Base-by-base conservation (phyloP, 1,284 basidiomycete species). In the Neonothopanus nambi region DNA sequence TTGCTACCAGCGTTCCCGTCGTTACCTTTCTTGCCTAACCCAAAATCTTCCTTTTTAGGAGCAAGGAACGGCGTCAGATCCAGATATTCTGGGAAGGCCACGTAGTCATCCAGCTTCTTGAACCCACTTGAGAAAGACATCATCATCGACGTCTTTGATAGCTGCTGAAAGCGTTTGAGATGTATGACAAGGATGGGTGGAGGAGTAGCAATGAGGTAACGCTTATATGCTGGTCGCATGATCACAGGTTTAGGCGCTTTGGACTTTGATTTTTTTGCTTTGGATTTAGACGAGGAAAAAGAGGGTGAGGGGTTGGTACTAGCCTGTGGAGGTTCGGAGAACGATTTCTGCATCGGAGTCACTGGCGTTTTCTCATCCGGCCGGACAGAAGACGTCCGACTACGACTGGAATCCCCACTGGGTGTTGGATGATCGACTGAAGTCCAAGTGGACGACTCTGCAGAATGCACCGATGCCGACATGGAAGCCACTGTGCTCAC, bases 111-210 rank as follows among this genome's bases (percentile, higher is more conserved):
- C 55, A 94, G 67, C 70, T 94, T 95, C 72, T 90, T 93, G 71
- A 91, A 87, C 48, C 81, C 79, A 46, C 77, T 76, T 49, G 79
- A 81, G 64, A 85, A 83, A 24, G 80, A 78, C 58, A 79, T 69
- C 64, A 83, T 65, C 35, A 78, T 71, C 41, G 68, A 65, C 70
- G 30, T 50, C 20, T 77, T 76, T 53, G 74, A 67, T 45, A 80
- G 69, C 68, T 94, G 91, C 69, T 95, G 92, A 74, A 98, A 98
- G 30, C 95, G 82, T 74, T 97, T 98, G 48, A 97, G 79, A 62
- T 98, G 95, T 57, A 98, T 83, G 50, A 96, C 91, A 54, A 98
- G 81, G 26, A 97, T 82, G 0, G 93, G 92, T 0, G 95, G 95
- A 1, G 92, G 87, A 1, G 80, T 82, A 4, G 89, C 83, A 63